Percentiles rank a stretch among this genome's conserved stretches.
Conservation (phyloP, 2,329 filamentous ascomycete genomes). For the Cladosporium sp. region DNA sequence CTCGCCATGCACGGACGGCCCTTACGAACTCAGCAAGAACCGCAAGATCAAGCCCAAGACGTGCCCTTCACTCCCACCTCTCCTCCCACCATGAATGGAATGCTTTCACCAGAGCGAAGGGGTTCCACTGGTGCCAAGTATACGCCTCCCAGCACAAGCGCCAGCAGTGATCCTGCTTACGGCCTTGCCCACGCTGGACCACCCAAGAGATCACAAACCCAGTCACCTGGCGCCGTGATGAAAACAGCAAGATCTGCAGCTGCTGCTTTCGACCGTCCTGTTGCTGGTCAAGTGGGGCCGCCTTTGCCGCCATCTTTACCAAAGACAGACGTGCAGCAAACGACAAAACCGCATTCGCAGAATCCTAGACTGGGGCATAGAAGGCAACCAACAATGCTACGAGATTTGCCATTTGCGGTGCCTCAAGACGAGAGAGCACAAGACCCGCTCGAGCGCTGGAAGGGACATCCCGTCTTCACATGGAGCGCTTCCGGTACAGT, state of each 20-base stretch:
- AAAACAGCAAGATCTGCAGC: constrained; percentile 50
- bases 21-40: constrained; percentile 36
- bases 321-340: constrained; percentile 32
- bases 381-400: constrained; percentile 44
- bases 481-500: constrained; percentile 87
- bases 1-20: constrained; percentile 49
- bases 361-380: constrained; percentile 32
- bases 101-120: constrained; percentile 28
- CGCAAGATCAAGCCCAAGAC: constrained; percentile 27
- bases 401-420: constrained; percentile 57
- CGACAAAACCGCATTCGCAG: neutral
- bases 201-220: constrained; percentile 48
- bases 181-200: constrained; percentile 39
- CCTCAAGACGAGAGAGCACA: constrained; percentile 59
- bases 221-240: constrained; percentile 60
- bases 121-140: constrained; percentile 33
- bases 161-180: constrained; percentile 13
- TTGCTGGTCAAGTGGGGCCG: constrained; percentile 15
- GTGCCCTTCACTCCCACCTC: constrained; percentile 35
- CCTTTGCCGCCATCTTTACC: constrained; percentile 13
- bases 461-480: constrained; percentile 79
- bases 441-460: constrained; percentile 87
- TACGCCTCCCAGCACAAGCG: constrained; percentile 47
- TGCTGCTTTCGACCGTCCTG: constrained; percentile 19
- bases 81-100: constrained; percentile 40